Percentiles rank a stretch among this genome's conserved stretches.
These are phyloP conservation scores for Epichloe coenophiala DNA, from an alignment of 2,329 filamentous ascomycete genomes.

Conservation along the genomic window DNA sequence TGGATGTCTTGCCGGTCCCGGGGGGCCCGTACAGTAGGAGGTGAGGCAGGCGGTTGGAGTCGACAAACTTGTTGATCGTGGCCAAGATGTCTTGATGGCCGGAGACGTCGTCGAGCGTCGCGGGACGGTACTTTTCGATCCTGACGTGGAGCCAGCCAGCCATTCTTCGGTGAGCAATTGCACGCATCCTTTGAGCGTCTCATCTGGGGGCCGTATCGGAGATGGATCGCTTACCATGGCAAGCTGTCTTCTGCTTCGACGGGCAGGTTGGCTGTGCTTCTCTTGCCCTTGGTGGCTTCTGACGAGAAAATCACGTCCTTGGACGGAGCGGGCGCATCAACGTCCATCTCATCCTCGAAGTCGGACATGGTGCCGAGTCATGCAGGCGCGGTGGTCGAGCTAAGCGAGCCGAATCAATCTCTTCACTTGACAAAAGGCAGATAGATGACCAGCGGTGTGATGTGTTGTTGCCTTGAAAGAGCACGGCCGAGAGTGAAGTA, in stretches of 20 bases:
- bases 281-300: constrained; percentile 73
- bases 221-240: constrained; percentile 53
- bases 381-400: too few relatives aligned
- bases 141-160: constrained; percentile 24
- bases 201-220: too few relatives aligned
- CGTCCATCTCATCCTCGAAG: constrained; percentile 47
- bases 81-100: constrained; percentile 95
- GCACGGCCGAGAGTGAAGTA: too few relatives aligned
- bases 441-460: too few relatives aligned
- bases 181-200: too few relatives aligned
- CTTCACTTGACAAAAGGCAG: too few relatives aligned
- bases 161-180: not conserved
- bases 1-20: constrained; percentile 95
- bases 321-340: constrained; percentile 34
- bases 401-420: too few relatives aligned
- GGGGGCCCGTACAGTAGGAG: constrained; percentile 93
- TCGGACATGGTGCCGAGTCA: constrained; percentile 35
- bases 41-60: constrained; percentile 86
- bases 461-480: too few relatives aligned
- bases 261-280: constrained; percentile 82
- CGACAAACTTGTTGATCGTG: constrained; percentile 95
- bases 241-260: constrained; percentile 88
- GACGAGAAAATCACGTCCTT: constrained; percentile 55
- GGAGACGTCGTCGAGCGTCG: constrained; percentile 79
- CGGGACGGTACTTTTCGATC: constrained; percentile 95